phyloP scores from a whole-genome alignment of 169 alveolate genomes.

The Perkinsus olseni region DNA sequence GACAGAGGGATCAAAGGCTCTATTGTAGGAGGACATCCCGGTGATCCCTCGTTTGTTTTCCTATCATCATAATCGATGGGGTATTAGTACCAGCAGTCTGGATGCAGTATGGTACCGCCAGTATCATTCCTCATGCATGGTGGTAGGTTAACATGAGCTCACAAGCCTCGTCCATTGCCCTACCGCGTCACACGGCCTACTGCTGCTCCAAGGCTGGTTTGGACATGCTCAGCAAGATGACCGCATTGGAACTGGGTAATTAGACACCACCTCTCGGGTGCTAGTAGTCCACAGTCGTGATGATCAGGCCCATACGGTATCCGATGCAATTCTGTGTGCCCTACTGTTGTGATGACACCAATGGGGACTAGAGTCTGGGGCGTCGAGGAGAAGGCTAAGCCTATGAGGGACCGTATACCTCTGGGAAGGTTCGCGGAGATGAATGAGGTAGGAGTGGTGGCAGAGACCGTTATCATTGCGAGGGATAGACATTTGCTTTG shows the following conservation, averaged over 20 bases:
- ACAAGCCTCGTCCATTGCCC: neutral
- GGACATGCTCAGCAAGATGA: constrained; percentile 7
- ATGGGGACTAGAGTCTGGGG: neutral
- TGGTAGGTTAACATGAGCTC: neutral
- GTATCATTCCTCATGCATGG: neutral
- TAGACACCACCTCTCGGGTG: too few species aligned
- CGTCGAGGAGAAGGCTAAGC: neutral
- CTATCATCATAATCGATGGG: too few species aligned
- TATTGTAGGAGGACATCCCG: neutral
- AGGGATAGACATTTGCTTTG: neutral
- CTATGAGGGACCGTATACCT: neutral
- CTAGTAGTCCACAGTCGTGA: neutral
- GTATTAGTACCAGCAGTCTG: too few species aligned
- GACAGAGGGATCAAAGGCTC: neutral
- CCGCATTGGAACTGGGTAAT: neutral
- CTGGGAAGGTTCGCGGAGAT: neutral
- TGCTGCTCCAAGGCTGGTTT: constrained; percentile 2
- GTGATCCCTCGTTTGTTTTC: too few species aligned
- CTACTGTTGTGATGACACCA: constrained; percentile 6
- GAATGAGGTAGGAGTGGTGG: neutral
- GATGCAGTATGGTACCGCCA: neutral
- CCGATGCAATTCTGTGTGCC: neutral
- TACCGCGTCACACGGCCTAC: neutral
- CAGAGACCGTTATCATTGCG: neutral
- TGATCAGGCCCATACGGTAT: neutral